phyloP scores from a whole-genome alignment of 805 yeast species.

The Lipomyces kockii region DNA sequence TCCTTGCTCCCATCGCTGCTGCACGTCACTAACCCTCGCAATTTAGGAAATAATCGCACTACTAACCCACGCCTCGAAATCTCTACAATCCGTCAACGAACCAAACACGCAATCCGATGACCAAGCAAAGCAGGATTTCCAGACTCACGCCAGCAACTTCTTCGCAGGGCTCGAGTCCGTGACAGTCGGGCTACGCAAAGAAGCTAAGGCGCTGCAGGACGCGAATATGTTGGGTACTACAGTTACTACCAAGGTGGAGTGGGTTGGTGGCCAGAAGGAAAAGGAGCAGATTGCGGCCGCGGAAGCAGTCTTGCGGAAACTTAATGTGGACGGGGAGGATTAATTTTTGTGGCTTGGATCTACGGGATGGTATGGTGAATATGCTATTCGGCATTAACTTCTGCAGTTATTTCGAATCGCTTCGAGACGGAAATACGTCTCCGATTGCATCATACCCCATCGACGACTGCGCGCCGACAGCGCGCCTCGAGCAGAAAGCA shows the following conservation, averaged over 20 bases:
- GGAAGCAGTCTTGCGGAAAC: constrained; percentile 13
- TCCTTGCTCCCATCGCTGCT: not conserved
- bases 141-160: constrained; percentile 9
- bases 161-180: constrained; percentile 22
- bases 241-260: constrained; percentile 33
- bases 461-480: too few species aligned
- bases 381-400: not conserved
- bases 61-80: constrained; percentile 15
- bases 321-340: not conserved
- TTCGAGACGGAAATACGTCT: not conserved
- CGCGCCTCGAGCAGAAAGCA: too few species aligned
- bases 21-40: not conserved
- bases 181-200: constrained; percentile 23
- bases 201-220: constrained; percentile 31
- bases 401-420: not conserved
- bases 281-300: constrained; percentile 19
- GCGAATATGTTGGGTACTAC: constrained; percentile 21
- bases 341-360: not conserved
- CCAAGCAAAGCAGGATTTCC: constrained; percentile 17
- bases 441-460: too few species aligned
- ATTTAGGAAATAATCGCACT: constrained; percentile 24
- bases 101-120: constrained; percentile 9
- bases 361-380: not conserved
- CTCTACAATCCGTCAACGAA: constrained; percentile 23
- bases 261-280: constrained; percentile 29